phyloP scores from a whole-genome alignment of 2,329 filamentous ascomycete genomes.

The Aspergillus clavatus region DNA sequence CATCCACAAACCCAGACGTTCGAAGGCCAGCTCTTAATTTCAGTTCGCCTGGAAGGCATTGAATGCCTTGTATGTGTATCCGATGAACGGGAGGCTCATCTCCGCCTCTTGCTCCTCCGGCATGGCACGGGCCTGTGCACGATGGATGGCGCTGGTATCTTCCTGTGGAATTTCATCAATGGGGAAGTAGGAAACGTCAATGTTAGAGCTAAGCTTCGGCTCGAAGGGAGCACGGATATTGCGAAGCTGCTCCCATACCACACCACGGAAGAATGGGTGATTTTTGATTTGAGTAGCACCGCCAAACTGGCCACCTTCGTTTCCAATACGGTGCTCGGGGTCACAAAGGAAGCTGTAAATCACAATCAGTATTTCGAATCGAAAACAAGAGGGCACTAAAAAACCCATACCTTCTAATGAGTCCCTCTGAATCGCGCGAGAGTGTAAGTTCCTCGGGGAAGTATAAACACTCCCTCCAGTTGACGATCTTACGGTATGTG shows the following conservation, averaged over 20 bases:
- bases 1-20: conserved; percentile 15
- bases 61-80: conserved; percentile 98
- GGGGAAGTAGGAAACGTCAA: conserved; percentile 97
- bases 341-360: conserved; percentile 78
- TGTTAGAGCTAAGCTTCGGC: conserved; percentile 84
- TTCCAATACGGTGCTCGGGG: conserved; percentile 83
- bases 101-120: conserved; percentile 78
- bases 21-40: conserved; percentile 16
- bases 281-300: conserved; percentile 89
- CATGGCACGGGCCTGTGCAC: conserved; percentile 72
- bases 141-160: conserved; percentile 81
- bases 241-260: conserved; percentile 89
- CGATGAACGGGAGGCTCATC: conserved; percentile 93
- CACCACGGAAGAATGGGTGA: conserved; percentile 94
- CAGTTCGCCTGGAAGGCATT: conserved; percentile 54
- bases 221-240: conserved; percentile 94
- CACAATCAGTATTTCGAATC: not conserved
- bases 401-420: conserved; percentile 73
- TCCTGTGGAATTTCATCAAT: conserved; percentile 98
- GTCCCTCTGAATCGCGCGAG: conserved; percentile 80
- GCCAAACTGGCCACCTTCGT: conserved; percentile 53
- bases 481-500: conserved; percentile 98
- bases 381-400: not conserved
- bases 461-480: conserved; percentile 92
- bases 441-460: conserved; percentile 94